phyloP scores from a whole-genome alignment of 2,329 filamentous ascomycete genomes.

The Aspergillaceae sp. region DNA sequence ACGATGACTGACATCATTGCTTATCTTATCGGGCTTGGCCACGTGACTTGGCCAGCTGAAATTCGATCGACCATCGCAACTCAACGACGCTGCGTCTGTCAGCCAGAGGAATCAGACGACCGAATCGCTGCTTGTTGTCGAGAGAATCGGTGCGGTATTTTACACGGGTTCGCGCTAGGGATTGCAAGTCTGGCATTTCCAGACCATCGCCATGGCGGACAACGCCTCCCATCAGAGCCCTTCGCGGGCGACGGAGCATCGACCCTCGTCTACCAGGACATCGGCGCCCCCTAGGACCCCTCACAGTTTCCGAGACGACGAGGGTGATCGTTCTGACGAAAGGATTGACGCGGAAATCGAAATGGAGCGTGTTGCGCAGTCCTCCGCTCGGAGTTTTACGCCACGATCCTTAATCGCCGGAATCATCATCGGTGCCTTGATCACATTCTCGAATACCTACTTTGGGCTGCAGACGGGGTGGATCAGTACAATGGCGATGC shows the following conservation, averaged over 20 bases:
- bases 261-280: constrained; percentile 3
- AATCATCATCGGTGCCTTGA: constrained; percentile 74
- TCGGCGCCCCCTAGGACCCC: background rate
- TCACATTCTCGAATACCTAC: constrained; percentile 96
- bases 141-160: no score
- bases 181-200: constrained; percentile 14
- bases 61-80: no score
- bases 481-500: constrained; percentile 92
- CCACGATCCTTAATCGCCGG: constrained; percentile 70
- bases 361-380: constrained; percentile 7
- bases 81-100: no score
- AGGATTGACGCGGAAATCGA: background rate
- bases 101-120: no score
- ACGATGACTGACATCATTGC: background rate
- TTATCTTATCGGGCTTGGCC: background rate
- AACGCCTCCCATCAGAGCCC: constrained; percentile 12
- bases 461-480: constrained; percentile 90
- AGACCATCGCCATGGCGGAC: constrained; percentile 26
- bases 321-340: background rate
- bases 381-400: constrained; percentile 62
- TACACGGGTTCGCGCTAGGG: no score
- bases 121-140: no score
- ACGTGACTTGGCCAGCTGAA: background rate
- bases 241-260: background rate
- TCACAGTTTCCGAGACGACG: background rate